Conservation (phyloP, 345 rosid genomes). For the Passiflora organensis region DNA sequence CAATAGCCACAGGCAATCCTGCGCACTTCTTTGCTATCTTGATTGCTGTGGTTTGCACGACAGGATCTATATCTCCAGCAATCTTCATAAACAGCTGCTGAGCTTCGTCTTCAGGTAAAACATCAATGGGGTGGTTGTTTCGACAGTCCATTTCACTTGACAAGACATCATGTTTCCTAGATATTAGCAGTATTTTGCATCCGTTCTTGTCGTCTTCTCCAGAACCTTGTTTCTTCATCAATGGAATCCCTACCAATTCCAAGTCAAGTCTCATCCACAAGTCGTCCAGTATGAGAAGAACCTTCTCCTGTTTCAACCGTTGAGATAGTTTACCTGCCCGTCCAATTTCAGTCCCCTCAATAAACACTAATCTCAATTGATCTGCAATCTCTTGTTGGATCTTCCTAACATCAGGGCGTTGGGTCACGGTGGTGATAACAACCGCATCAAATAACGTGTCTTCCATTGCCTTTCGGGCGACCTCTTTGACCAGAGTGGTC, state of each 20-base stretch:
- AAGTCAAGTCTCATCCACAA: constrained; percentile 22
- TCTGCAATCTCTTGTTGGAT: constrained; percentile 25
- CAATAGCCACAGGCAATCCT: constrained; percentile 22
- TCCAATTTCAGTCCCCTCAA: constrained; percentile 5
- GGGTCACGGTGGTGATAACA: constrained; percentile 5
- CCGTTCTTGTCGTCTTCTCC: too few species aligned
- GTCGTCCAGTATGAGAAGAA: constrained; percentile 33
- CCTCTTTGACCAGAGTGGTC: constrained; percentile 17
- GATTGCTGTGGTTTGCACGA: background rate
- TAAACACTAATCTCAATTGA: constrained; percentile 1
- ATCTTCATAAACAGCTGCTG: constrained; percentile 20
- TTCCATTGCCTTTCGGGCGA: background rate
- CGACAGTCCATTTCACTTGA: constrained; percentile 6
- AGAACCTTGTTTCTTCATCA: constrained; percentile 9
- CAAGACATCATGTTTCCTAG: constrained; percentile 12
- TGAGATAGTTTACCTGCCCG: too few species aligned
- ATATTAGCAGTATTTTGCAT: constrained; percentile 29
- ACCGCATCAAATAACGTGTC: constrained; percentile 8
- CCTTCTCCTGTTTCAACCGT: too few species aligned
- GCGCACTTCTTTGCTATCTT: constrained; percentile 12
- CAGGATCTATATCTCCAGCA: background rate
- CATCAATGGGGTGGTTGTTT: background rate
- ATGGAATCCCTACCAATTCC: constrained; percentile 20
- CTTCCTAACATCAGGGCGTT: constrained; percentile 1
- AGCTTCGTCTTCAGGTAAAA: constrained; percentile 15